Evolutionary conservation across 1,284 basidiomycete genomes (phyloP), one percentile per base, ranked within the genome.

Genomic region (Pholiota adiposa): DNA sequence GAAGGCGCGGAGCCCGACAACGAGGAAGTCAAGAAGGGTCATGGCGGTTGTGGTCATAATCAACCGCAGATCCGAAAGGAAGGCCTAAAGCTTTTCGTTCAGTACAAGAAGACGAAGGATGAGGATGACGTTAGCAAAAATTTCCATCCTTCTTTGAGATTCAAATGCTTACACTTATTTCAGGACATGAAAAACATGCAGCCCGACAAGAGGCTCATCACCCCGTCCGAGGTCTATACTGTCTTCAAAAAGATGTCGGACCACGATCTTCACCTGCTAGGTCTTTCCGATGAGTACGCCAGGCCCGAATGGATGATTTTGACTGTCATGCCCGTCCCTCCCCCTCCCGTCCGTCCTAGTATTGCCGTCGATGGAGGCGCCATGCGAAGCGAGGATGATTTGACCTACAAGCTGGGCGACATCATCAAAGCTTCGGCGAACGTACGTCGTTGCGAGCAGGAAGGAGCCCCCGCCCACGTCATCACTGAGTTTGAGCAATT

Each of bases 221-320:
- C 93, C 0, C 93, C 97, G 0, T 88, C 88, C 3, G 96, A 98
- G 71, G 94, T 94, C 21, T 93, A 96, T 78, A 94, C 89, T 63
- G 91, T 93, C 43, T 87, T 97, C 77, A 96, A 92, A 79, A 97
- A 97, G 84, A 96, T 98, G 76, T 86, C 93, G 1, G 88, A 95
- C 65, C 83, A 87, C 16, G 97, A 99, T 74, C 85, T 99, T n/a
- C 84, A 90, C 66, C 83, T 96, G 16, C 88, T 99, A 65, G 97
- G 97, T 41, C 85, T 99, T 7, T 97, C 94, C 25, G 94, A 95
- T 56, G 94, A 96, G 72, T 98, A 97, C 72, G 97, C 97, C 12
- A 87, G 96, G 44, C 97, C 97, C 2, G 96, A 98, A 71, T 99
- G 97, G 97, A 99, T 99, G 97, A 96, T 99, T 68, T 79, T 99